These are phyloP conservation scores for Nissolia schottii DNA, from an alignment of 306 rosid species.

Conservation along the genomic window DNA sequence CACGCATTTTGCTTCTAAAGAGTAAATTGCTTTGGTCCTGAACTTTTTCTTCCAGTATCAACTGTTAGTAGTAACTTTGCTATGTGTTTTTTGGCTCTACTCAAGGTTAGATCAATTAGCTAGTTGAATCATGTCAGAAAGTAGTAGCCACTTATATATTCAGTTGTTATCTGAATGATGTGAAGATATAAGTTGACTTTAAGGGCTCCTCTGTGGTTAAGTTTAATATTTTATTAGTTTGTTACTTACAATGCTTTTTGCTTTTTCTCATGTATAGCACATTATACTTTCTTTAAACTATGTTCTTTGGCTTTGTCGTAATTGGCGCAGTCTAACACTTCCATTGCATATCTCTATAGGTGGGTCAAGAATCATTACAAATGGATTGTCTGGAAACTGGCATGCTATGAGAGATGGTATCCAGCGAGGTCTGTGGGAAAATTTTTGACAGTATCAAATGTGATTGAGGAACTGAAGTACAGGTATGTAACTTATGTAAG, in stretches of 20 bases:
- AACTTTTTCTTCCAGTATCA: constrained; percentile 16
- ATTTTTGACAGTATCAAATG: constrained; percentile 58
- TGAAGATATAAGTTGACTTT: not conserved
- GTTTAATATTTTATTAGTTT: not conserved
- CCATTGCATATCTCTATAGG: constrained; percentile 39
- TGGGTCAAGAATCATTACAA: constrained; percentile 90
- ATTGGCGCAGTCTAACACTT: constrained; percentile 23
- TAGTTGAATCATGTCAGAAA: not conserved
- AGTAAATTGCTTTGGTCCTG: constrained; percentile 46
- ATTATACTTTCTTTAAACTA: not conserved
- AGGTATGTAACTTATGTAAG: constrained; percentile 45
- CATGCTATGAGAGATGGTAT: constrained; percentile 73
- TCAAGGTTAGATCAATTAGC: not conserved
- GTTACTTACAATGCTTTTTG: constrained; percentile 8
- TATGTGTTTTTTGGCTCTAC: not conserved
- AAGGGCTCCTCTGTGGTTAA: not conserved
- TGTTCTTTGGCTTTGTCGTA: not conserved
- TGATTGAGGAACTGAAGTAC: constrained; percentile 88
- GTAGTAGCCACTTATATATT: constrained; percentile 8
- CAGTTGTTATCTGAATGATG: not conserved
- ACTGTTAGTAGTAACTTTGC: constrained; percentile 5
- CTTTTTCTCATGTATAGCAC: not conserved
- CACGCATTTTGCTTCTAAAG: constrained; percentile 55
- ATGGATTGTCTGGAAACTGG: constrained; percentile 95
- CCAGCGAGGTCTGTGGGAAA: constrained; percentile 49